Conservation (phyloP, 495 filamentous ascomycete genomes). For the Talaromyces ruber region DNA sequence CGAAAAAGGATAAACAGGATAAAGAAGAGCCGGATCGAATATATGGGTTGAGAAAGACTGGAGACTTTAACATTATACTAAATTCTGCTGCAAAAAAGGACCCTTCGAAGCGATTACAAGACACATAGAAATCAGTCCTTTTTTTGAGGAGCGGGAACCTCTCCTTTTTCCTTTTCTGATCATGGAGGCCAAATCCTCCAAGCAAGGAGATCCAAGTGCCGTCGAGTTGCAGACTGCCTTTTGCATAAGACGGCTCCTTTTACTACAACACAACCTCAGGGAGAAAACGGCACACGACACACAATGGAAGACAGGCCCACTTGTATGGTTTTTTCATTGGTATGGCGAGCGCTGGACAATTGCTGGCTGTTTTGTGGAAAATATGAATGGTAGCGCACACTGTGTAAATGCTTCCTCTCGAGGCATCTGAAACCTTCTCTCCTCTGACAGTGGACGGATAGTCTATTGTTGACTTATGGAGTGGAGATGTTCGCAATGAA, state of each 20-base stretch:
- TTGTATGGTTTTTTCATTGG: slow-evolving; percentile 17
- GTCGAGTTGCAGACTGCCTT: slow-evolving; percentile 15
- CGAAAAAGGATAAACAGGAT: not conserved
- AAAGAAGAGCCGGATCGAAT: slow-evolving; percentile 8
- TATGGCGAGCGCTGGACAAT: slow-evolving; percentile 13
- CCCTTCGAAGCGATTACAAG: not conserved
- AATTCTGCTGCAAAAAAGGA: not conserved
- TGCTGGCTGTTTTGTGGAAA: slow-evolving; percentile 5
- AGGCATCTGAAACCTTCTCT: not conserved
- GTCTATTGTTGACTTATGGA: slow-evolving; percentile 15
- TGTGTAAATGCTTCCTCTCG: not conserved
- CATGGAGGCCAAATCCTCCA: slow-evolving; percentile 13
- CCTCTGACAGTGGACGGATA: not conserved
- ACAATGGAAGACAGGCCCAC: slow-evolving; percentile 4
- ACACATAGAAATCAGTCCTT: slow-evolving; percentile 5
- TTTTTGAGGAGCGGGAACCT: slow-evolving; percentile 2
- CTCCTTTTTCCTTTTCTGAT: slow-evolving; percentile 14
- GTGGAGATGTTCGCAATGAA: slow-evolving; percentile 12
- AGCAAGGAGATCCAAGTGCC: not conserved
- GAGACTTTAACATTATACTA: slow-evolving; percentile 7
- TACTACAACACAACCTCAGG: slow-evolving; percentile 9
- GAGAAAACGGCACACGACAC: not conserved
- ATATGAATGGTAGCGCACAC: not conserved
- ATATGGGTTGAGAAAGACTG: slow-evolving; percentile 9
- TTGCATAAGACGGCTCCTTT: slow-evolving; percentile 9